Evolutionary conservation across 345 rosid genomes (phyloP).

Genomic region (Populus alba): DNA sequence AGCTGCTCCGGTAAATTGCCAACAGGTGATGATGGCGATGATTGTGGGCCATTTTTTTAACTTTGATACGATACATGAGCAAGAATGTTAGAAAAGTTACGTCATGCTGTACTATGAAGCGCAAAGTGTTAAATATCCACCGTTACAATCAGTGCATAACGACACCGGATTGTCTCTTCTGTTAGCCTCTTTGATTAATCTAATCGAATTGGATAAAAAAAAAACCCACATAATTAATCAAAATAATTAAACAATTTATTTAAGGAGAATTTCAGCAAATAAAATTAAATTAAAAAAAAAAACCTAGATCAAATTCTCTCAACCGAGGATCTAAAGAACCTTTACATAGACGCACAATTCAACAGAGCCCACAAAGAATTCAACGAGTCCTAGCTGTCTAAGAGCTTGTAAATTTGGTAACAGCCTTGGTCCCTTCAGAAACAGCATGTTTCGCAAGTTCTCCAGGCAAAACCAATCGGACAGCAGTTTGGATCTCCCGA

Average conservation of each 20-base stretch:
- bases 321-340: background rate
- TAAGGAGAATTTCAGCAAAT: no score
- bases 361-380: background rate
- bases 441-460: conserved; percentile 31
- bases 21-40: background rate
- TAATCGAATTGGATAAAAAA: no score
- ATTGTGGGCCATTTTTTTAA: background rate
- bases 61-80: background rate
- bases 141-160: background rate
- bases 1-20: background rate
- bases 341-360: background rate
- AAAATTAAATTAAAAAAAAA: background rate
- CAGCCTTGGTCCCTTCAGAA: conserved; percentile 28
- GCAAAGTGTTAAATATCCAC: background rate
- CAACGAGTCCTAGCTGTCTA: conserved; percentile 8
- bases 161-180: background rate
- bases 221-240: background rate
- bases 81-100: background rate
- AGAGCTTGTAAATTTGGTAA: conserved; percentile 31
- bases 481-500: conserved; percentile 30
- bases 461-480: conserved; percentile 22
- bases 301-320: background rate
- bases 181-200: background rate
- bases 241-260: no score
- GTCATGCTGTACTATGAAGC: background rate